Percentiles rank a stretch among this genome's conserved stretches.
Evolutionary conservation across 2,329 filamentous ascomycete genomes (phyloP).

Genomic region (Madurella fahalii): DNA sequence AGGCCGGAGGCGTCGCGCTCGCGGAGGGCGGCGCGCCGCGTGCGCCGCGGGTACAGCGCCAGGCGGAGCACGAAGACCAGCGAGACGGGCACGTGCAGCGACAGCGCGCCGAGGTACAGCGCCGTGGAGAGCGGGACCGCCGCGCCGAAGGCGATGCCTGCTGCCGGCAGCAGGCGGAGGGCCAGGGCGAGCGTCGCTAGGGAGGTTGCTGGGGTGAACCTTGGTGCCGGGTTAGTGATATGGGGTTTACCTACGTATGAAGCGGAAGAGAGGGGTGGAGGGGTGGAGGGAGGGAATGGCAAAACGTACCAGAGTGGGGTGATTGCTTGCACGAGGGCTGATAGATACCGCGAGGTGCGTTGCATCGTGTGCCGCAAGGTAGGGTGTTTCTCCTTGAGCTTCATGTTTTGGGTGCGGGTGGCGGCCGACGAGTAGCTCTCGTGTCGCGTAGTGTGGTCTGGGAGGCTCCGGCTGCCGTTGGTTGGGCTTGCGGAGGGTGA

Average conservation of each 20-base stretch:
- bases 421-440: not conserved
- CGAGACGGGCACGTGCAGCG: conserved; percentile 1
- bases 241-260: not conserved
- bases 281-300: too few relatives aligned
- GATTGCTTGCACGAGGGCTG: conserved; percentile 7
- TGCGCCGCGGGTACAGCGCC: not conserved
- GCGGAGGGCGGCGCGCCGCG: not conserved
- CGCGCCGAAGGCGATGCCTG: not conserved
- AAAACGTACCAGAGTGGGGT: conserved; percentile 11
- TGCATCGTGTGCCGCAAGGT: too few relatives aligned
- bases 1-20: not conserved
- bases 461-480: not conserved
- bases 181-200: conserved; percentile 9
- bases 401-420: not conserved
- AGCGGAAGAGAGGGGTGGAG: not conserved
- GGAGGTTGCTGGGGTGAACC: conserved; percentile 13
- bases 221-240: not conserved
- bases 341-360: not conserved
- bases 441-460: not conserved
- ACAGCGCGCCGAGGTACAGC: conserved; percentile 10
- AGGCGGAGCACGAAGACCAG: conserved; percentile 8
- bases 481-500: not conserved
- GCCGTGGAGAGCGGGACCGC: conserved; percentile 3
- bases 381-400: not conserved
- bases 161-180: conserved; percentile 8